Percentiles rank a stretch among this genome's conserved stretches.
These are phyloP conservation scores for Kalanchoe fedtschenkoi DNA, from an alignment of 164 flowering plant species.

Conservation along the genomic window DNA sequence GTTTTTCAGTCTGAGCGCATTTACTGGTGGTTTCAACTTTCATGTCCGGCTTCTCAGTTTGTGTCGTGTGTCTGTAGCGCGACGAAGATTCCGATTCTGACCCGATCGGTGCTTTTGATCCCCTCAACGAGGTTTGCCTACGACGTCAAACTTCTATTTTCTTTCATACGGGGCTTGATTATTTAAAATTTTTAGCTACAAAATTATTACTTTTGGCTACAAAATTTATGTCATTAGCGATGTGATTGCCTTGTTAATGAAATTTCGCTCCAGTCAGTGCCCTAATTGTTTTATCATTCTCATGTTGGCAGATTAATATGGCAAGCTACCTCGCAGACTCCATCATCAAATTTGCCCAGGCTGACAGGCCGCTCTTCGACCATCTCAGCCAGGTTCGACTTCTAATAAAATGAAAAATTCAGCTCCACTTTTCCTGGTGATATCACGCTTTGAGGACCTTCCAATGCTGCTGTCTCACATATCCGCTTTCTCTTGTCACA, in stretches of 20 bases:
- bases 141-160: no score
- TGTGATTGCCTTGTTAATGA: no score
- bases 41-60: neutral
- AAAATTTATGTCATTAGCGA: neutral
- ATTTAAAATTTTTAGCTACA: no score
- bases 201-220: no score
- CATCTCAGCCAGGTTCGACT: conserved; percentile 58
- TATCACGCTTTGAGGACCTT: conserved; percentile 5
- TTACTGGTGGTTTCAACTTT: no score
- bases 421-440: neutral
- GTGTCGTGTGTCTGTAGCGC: conserved; percentile 26
- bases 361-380: conserved; percentile 41
- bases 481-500: no score
- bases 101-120: conserved; percentile 41
- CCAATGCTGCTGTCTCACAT: no score
- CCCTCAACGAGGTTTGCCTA: conserved; percentile 63
- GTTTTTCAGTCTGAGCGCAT: neutral
- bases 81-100: conserved; percentile 63
- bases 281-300: no score
- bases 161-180: no score
- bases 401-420: no score
- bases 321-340: conserved; percentile 52
- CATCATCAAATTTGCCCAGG: conserved; percentile 35
- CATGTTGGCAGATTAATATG: conserved; percentile 53
- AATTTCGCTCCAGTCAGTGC: no score